A percentile compares a stretch with the other conserved stretches of the same genome.
Conservation (phyloP, 2,329 filamentous ascomycete species). For the Harringtonia aguacate region DNA sequence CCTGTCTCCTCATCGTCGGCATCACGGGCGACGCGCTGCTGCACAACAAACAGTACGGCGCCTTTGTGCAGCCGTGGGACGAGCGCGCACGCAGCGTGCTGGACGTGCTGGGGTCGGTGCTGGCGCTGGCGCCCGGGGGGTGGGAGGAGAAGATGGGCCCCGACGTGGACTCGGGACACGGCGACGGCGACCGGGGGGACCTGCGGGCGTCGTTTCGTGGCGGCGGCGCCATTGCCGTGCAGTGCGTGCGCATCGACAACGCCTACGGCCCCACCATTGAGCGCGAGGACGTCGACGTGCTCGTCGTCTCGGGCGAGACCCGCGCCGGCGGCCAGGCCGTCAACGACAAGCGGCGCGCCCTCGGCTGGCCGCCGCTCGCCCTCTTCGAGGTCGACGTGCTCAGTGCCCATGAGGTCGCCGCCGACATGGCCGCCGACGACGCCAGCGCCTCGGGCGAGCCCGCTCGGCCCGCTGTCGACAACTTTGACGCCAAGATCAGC, state of each 20-base stretch:
- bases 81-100: conserved; percentile 58
- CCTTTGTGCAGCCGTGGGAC: conserved; percentile 72
- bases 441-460: conserved; percentile 21
- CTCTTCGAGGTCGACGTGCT: conserved; percentile 87
- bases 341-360: conserved; percentile 68
- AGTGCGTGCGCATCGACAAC: conserved; percentile 78
- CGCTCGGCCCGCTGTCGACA: too few relatives aligned
- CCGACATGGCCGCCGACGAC: conserved; percentile 21
- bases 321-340: conserved; percentile 72
- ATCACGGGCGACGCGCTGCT: conserved; percentile 83
- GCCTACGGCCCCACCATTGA: conserved; percentile 85
- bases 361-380: conserved; percentile 65
- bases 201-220: conserved; percentile 48
- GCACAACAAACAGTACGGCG: conserved; percentile 78
- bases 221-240: conserved; percentile 52
- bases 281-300: conserved; percentile 62
- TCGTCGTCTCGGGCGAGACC: conserved; percentile 86
- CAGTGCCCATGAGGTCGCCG: conserved; percentile 50
- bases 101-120: conserved; percentile 60
- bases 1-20: conserved; percentile 62
- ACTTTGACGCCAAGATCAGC: conserved; percentile 78
- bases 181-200: conserved; percentile 24
- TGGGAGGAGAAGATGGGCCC: conserved; percentile 32
- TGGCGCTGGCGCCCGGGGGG: conserved; percentile 28
- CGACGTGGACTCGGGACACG: conserved; percentile 12